Conservation (phyloP, 176 grass and related monocot genomes). For the Aegilops sharonensis region DNA sequence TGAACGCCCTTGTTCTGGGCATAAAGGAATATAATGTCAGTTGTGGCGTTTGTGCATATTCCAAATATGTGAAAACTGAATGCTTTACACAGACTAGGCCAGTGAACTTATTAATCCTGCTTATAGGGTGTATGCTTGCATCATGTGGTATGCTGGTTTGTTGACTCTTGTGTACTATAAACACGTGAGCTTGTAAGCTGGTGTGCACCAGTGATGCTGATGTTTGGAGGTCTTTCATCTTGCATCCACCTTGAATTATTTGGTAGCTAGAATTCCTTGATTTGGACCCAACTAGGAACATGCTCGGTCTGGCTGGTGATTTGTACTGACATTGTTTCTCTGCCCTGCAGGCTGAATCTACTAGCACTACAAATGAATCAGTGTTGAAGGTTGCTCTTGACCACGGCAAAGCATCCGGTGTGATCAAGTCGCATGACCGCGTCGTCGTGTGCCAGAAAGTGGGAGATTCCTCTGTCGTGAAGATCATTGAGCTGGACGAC, state of each 20-base stretch:
- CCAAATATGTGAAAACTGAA: not conserved
- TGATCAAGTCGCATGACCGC: slow-evolving; percentile 93
- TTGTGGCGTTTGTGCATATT: not conserved
- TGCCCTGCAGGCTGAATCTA: slow-evolving; percentile 73
- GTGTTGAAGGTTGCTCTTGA: slow-evolving; percentile 98
- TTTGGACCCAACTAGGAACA: not conserved
- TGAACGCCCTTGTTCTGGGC: slow-evolving; percentile 5
- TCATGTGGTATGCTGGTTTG: not conserved
- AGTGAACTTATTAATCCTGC: not conserved
- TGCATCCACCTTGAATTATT: not conserved
- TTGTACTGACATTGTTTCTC: not conserved
- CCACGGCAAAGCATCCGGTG: slow-evolving; percentile 80
- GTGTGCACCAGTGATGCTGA: not conserved
- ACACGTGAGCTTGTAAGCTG: too few relatives aligned
- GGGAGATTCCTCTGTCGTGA: slow-evolving; percentile 92
- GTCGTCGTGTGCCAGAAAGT: slow-evolving; percentile 97
- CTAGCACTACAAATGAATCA: slow-evolving; percentile 75
- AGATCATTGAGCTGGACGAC: slow-evolving; percentile 96
- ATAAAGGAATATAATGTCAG: not conserved
- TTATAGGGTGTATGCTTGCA: not conserved
- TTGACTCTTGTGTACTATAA: not conserved
- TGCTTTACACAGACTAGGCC: not conserved
- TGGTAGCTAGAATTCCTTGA: not conserved
- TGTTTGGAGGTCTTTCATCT: not conserved
- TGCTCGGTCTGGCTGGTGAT: not conserved